A percentile compares a stretch with the other conserved stretches of the same genome.
Conservation (phyloP, 805 yeast genomes). For the Peterozyma xylosa region DNA sequence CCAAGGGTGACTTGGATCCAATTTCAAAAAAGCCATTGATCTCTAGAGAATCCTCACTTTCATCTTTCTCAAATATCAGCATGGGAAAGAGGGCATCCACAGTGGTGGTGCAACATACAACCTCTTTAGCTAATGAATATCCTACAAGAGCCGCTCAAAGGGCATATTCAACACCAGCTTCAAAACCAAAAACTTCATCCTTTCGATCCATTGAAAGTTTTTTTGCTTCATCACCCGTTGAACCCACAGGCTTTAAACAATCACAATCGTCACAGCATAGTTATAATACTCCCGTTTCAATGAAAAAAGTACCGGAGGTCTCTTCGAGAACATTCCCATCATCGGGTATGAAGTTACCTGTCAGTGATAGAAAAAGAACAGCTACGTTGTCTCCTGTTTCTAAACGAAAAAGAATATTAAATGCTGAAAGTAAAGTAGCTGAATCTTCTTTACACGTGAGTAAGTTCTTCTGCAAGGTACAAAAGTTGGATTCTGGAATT, state of each 20-base stretch:
- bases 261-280: conserved; percentile 5
- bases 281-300: conserved; percentile 14
- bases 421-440: conserved; percentile 5
- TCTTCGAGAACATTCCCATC: background rate
- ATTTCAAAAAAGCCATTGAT: conserved; percentile 37
- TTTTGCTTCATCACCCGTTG: background rate
- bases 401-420: conserved; percentile 19
- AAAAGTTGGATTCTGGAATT: background rate
- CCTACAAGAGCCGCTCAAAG: conserved; percentile 5
- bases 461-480: conserved; percentile 10
- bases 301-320: conserved; percentile 13
- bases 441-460: conserved; percentile 6
- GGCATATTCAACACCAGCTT: conserved; percentile 7
- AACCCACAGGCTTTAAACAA: background rate
- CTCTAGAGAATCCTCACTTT: conserved; percentile 36
- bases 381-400: conserved; percentile 14
- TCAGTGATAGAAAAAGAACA: background rate
- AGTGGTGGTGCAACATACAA: conserved; percentile 1
- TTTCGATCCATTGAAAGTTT: conserved; percentile 2
- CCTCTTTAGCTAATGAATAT: conserved; percentile 8
- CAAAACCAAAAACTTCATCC: conserved; percentile 1
- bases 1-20: conserved; percentile 66
- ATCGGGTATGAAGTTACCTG: background rate
- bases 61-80: conserved; percentile 1
- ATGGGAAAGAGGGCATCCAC: background rate